Evolutionary conservation across 2,329 filamentous ascomycete species (phyloP), one percentile per base, ranked within the genome.

Genomic region (Cytospora leucostoma): DNA sequence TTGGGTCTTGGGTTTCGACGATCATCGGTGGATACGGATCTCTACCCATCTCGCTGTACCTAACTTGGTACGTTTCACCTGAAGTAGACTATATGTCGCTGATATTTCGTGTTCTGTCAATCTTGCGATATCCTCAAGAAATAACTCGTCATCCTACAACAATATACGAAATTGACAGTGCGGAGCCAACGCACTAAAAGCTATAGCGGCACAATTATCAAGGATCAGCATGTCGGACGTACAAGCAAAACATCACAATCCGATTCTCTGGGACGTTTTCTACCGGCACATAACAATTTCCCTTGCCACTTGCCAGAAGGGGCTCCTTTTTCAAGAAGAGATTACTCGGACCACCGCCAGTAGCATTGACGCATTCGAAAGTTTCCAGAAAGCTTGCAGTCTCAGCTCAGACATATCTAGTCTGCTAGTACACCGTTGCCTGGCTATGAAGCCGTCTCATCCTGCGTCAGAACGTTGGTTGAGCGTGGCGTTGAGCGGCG

Each of bases 21-120:
- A 62, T 62, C 54, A 40, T 40, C 60, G 44, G 63, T 59, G 63
- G 63, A 51, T 56, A 63, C 59, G 51, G 40, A 59, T 62, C 51
- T 63, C 44, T 63, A 60, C 44, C 19, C 62, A 56, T 60, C 62
- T 57, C 62, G 62, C 62, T 21, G 51, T 61, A 61, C 59, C 55
- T 61, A 55, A 55, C 55, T 38, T 61, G 38, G 37, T 53, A 61
- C 55, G 15, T 32, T 53, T 44, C 33, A 55, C 51, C 55, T 55
- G 49, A 17, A 27, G 27, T 37, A 12, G 37, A 50, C 34, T 34
- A 61, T 61, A 44, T 40, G 51, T 15, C 52, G 33, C 12, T 27
- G 5, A 37, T 21, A 32, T 44, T n/a, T 19, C 37, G 38, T 49
- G 37, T 40, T 61, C 35, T 33, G 32, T 32, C 33, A 47, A 55